Percentiles rank a stretch among this genome's conserved stretches.
phyloP scores from a whole-genome alignment of 352 stramenopile species.

The Globisporangium nodosum region DNA sequence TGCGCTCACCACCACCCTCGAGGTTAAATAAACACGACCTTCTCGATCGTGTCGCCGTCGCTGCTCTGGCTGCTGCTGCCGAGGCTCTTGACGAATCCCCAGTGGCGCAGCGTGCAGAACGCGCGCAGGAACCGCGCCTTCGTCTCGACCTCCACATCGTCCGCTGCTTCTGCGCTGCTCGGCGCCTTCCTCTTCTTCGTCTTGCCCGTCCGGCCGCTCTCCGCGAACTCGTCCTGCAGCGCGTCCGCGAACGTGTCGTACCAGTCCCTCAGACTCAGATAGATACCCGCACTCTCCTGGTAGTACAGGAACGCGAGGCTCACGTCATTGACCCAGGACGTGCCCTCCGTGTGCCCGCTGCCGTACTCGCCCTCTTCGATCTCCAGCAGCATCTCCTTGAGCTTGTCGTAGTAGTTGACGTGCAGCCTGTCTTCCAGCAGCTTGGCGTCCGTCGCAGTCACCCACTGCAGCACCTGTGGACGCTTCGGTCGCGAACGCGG shows the following conservation, averaged over 20 bases:
- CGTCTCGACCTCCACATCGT: conserved; percentile 20
- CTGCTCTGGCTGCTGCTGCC: conserved; percentile 30
- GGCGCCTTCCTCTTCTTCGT: conserved; percentile 16
- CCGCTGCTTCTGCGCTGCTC: background rate
- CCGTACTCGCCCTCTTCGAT: conserved; percentile 19
- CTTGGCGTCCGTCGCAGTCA: conserved; percentile 19
- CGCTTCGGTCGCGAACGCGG: background rate
- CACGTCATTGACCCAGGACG: conserved; percentile 50
- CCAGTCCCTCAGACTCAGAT: conserved; percentile 63
- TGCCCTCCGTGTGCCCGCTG: conserved; percentile 2
- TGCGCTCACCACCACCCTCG: background rate
- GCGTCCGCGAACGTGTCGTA: conserved; percentile 47
- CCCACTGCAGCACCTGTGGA: conserved; percentile 18
- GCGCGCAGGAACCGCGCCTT: conserved; percentile 67
- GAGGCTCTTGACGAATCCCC: conserved; percentile 55
- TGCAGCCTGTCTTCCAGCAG: conserved; percentile 30
- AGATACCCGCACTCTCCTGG: conserved; percentile 51
- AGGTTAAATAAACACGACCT: conserved; percentile 71
- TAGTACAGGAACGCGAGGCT: conserved; percentile 70
- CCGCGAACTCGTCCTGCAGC: conserved; percentile 24
- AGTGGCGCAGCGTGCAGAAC: conserved; percentile 63
- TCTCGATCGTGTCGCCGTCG: conserved; percentile 62
- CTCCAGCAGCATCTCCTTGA: conserved; percentile 40
- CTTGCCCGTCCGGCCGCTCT: background rate
- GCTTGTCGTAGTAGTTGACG: conserved; percentile 52